phyloP scores from a whole-genome alignment of 495 filamentous ascomycete genomes.

The Rostrohypoxylon terebratum region DNA sequence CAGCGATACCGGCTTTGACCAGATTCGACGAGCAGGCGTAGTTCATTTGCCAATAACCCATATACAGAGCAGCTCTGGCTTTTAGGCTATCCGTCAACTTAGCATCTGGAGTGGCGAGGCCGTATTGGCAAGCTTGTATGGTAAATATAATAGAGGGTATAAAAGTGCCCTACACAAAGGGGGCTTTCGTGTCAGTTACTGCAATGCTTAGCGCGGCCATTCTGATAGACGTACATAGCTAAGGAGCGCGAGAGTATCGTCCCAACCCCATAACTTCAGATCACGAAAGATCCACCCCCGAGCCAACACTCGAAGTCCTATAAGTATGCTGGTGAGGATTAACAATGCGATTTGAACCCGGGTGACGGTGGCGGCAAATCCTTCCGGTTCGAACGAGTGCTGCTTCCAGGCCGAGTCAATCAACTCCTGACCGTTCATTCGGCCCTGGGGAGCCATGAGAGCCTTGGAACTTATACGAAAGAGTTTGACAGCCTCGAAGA shows the following conservation, averaged over 20 bases:
- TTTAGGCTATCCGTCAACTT: not conserved
- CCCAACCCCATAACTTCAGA: not conserved
- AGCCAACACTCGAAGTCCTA: slow-evolving; percentile 5
- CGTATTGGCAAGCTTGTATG: not conserved
- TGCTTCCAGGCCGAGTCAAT: slow-evolving; percentile 9
- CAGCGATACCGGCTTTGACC: slow-evolving; percentile 8
- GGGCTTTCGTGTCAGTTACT: not conserved
- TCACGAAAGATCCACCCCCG: not conserved
- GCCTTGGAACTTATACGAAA: not conserved
- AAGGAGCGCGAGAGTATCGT: slow-evolving; percentile 10
- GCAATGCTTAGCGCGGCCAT: not conserved
- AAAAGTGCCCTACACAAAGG: not conserved
- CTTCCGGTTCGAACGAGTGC: not conserved
- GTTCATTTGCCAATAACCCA: slow-evolving; percentile 14
- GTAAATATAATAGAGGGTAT: slow-evolving; percentile 5
- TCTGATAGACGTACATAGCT: slow-evolving; percentile 5
- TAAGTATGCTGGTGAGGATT: not conserved
- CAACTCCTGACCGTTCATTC: not conserved
- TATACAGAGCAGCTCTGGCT: not conserved
- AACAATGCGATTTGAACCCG: not conserved
- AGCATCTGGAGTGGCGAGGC: slow-evolving; percentile 2
- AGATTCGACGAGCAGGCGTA: slow-evolving; percentile 9
- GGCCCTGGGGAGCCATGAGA: not conserved
- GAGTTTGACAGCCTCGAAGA: not conserved
- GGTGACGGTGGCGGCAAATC: not conserved